Evolutionary conservation across 2,329 filamentous ascomycete genomes (phyloP).

Genomic region (Kalaharituber pfeilii): DNA sequence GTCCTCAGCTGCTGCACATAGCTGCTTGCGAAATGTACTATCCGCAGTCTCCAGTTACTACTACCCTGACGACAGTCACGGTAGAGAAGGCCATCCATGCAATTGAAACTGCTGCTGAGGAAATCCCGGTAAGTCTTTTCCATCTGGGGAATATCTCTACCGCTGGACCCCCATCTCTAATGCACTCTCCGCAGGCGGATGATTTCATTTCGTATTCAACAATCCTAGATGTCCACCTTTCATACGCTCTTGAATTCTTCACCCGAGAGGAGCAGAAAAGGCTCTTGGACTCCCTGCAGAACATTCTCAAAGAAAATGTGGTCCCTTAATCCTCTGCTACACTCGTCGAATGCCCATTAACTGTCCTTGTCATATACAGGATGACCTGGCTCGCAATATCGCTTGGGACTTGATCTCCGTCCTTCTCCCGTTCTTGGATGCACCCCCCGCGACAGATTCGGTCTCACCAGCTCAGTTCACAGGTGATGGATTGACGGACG

Average conservation of each 20-base stretch:
- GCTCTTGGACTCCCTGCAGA: slow-evolving; percentile 13
- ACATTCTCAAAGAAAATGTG: slow-evolving; percentile 15
- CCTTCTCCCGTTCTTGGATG: slow-evolving; percentile 48
- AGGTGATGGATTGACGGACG: slow-evolving; percentile 7
- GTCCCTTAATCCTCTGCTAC: background rate
- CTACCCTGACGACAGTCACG: slow-evolving; percentile 10
- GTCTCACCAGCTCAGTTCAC: background rate
- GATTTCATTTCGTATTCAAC: slow-evolving; percentile 19
- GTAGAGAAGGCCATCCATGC: slow-evolving; percentile 18
- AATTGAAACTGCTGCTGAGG: slow-evolving; percentile 17
- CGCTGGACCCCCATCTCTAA: background rate
- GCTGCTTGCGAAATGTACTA: background rate
- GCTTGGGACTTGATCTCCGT: slow-evolving; percentile 72
- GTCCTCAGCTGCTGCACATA: too few relatives aligned
- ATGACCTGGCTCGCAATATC: slow-evolving; percentile 52
- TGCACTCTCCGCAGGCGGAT: slow-evolving; percentile 10
- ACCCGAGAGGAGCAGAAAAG: slow-evolving; percentile 14
- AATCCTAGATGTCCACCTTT: slow-evolving; percentile 20
- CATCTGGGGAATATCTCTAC: background rate
- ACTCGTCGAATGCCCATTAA: background rate
- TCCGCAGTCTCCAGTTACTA: background rate
- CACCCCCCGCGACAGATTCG: slow-evolving; percentile 4
- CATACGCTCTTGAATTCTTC: slow-evolving; percentile 16
- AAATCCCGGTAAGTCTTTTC: slow-evolving; percentile 17
- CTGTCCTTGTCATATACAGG: slow-evolving; percentile 5